Percentiles rank a stretch among this genome's conserved stretches.
Conservation (phyloP, 129 eudicot species). For the Mikania micrantha region DNA sequence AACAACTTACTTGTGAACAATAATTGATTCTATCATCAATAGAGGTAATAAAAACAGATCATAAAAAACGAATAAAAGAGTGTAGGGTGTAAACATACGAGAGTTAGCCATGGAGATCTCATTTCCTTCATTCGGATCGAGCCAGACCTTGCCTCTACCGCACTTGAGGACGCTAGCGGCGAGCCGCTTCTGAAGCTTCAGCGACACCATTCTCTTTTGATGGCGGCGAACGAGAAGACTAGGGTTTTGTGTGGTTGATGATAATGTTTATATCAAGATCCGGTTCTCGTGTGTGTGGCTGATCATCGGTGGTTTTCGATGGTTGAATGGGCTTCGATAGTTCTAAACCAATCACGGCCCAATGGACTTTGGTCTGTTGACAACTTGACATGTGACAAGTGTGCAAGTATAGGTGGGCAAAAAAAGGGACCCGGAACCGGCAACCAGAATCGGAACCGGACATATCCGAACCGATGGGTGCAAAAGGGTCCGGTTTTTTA, state of each 20-base stretch:
- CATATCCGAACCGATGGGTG: too few species aligned
- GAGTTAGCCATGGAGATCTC: constrained; percentile 44
- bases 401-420: too few species aligned
- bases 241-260: constrained; percentile 5
- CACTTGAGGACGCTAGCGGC: constrained; percentile 46
- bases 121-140: constrained; percentile 40
- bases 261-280: constrained; percentile 11
- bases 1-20: too few species aligned
- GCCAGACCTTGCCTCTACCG: constrained; percentile 43
- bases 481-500: too few species aligned
- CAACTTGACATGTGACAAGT: too few species aligned
- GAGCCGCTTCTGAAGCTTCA: constrained; percentile 43
- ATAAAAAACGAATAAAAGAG: neutral
- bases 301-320: neutral
- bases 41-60: neutral
- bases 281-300: neutral
- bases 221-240: neutral
- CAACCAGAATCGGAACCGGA: too few species aligned
- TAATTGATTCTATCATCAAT: too few species aligned
- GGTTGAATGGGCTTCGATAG: neutral
- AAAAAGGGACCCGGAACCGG: too few species aligned
- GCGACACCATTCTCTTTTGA: constrained; percentile 29
- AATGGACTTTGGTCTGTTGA: neutral
- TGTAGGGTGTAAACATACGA: constrained; percentile 11
- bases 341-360: neutral